These are phyloP conservation scores for Thielaviopsis euricoi DNA, from an alignment of 2,329 filamentous ascomycete genomes.

Conservation along the genomic window DNA sequence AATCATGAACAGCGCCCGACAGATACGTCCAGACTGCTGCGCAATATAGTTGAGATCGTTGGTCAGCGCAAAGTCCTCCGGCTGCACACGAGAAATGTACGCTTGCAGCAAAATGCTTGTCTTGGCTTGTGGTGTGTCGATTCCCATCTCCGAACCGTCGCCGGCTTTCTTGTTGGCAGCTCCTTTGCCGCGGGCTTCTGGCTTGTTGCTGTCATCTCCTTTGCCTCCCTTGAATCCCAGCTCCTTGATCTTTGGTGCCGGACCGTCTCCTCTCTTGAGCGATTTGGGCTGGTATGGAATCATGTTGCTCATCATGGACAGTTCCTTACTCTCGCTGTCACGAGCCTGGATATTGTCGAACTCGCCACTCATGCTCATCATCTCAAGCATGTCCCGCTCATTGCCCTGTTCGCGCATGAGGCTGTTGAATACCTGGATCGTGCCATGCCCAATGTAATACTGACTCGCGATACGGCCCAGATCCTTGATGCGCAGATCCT, in stretches of 20 bases:
- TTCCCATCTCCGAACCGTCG: conserved; percentile 27
- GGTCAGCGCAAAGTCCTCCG: conserved; percentile 84
- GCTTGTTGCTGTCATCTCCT: not conserved
- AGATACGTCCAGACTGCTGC: conserved; percentile 89
- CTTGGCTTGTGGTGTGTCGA: conserved; percentile 64
- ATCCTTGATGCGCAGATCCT: conserved; percentile 86
- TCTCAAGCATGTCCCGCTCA: conserved; percentile 83
- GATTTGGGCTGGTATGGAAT: not conserved
- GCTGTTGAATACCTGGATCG: conserved; percentile 88
- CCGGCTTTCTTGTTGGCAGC: not conserved
- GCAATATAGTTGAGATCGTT: conserved; percentile 92
- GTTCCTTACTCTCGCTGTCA: conserved; percentile 77
- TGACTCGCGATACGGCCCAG: conserved; percentile 94
- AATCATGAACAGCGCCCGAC: conserved; percentile 91
- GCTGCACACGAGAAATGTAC: conserved; percentile 73
- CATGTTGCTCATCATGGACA: conserved; percentile 53
- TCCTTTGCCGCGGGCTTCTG: not conserved
- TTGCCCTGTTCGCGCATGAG: conserved; percentile 78
- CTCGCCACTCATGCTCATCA: conserved; percentile 95
- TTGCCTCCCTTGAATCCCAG: not conserved
- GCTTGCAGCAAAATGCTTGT: conserved; percentile 91
- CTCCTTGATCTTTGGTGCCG: not conserved
- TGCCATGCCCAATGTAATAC: conserved; percentile 86
- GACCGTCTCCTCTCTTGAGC: not conserved
- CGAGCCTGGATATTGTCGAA: conserved; percentile 93